A percentile compares a stretch with the other conserved stretches of the same genome.
These are phyloP conservation scores for Mallotus nudiflorus DNA, from an alignment of 345 rosid genomes.

Conservation along the genomic window DNA sequence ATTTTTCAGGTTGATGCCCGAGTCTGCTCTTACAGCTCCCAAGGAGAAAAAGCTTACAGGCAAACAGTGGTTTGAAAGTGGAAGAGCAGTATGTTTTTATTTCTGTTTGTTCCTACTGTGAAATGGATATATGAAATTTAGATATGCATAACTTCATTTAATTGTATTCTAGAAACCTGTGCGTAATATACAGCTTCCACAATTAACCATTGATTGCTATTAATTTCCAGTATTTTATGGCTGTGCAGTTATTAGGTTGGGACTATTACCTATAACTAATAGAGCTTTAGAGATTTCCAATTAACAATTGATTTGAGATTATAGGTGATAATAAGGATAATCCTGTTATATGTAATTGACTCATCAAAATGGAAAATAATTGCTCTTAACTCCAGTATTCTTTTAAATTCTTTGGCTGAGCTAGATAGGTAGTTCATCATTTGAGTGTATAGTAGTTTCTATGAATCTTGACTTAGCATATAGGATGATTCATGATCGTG, in stretches of 20 bases:
- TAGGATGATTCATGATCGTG: background rate
- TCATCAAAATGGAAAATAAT: background rate
- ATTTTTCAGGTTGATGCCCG: constrained; percentile 79
- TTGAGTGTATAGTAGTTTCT: background rate
- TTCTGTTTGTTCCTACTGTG: background rate
- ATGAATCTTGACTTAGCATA: background rate
- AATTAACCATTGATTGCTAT: background rate
- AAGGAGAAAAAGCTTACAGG: constrained; percentile 90
- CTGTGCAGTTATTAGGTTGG: background rate
- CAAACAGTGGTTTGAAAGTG: constrained; percentile 96
- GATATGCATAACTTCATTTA: background rate
- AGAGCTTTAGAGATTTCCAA: background rate
- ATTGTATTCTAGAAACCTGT: background rate
- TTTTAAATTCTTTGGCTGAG: background rate
- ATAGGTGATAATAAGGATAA: background rate
- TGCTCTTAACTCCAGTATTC: background rate
- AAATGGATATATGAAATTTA: constrained; percentile 9
- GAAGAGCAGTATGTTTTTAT: constrained; percentile 55
- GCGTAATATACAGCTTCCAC: background rate
- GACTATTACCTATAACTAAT: background rate
- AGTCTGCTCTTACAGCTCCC: constrained; percentile 67
- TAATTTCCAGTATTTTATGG: background rate
- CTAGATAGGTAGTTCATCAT: background rate
- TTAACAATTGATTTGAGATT: background rate
- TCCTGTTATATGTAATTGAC: background rate